Conservation (phyloP, 163 green algal species). For the Scenedesmus sp. region DNA sequence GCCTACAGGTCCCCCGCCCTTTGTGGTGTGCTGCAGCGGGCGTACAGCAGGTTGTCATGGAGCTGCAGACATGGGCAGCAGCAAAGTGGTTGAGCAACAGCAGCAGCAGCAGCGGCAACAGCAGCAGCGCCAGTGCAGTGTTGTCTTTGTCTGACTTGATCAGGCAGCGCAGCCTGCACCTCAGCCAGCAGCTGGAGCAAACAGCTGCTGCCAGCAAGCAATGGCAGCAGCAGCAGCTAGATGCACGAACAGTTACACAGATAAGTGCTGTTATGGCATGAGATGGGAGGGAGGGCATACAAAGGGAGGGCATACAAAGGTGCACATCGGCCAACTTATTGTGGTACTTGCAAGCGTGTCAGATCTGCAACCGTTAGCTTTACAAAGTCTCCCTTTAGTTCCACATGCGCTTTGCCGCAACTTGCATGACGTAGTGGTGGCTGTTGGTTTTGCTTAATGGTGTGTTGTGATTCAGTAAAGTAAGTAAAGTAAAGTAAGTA, state of each 20-base stretch:
- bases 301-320: no score
- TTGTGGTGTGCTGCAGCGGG: neutral
- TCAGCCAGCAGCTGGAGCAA: neutral
- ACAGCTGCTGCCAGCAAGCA: neutral
- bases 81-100: neutral
- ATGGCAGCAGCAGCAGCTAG: neutral
- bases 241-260: neutral
- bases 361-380: no score
- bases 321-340: no score
- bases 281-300: neutral
- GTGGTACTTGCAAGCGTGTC: no score
- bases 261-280: neutral
- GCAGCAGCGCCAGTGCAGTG: neutral
- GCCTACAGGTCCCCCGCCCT: neutral
- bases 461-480: no score
- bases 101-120: conserved; percentile 15
- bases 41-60: neutral
- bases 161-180: conserved; percentile 2
- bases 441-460: no score
- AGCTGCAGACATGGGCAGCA: neutral
- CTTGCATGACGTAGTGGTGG: no score
- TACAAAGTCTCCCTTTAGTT: no score
- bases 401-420: no score
- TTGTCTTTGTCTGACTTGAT: conserved; percentile 30
- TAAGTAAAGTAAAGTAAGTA: no score